Percentiles rank a stretch among this genome's conserved stretches.
Evolutionary conservation across 139 green algal species (phyloP).

Genomic region (Auxenochlorella pyrenoidosa): DNA sequence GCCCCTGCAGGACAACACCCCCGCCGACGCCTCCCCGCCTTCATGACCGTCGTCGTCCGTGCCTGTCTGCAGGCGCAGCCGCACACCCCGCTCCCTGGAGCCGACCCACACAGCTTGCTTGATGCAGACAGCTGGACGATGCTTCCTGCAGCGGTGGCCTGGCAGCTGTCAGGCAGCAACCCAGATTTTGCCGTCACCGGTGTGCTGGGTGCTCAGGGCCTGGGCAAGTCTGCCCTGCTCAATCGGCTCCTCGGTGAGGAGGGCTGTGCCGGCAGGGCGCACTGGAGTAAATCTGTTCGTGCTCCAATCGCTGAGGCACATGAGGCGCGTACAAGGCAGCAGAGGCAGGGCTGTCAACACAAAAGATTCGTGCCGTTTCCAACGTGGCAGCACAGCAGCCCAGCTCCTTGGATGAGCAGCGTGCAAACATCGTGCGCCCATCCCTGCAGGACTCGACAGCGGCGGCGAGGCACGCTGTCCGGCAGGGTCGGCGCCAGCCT

Average conservation of each 20-base stretch:
- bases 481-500: neutral
- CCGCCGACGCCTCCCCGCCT: too few relatives aligned
- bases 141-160: neutral
- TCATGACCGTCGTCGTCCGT: neutral
- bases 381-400: too few relatives aligned
- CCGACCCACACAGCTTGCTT: neutral
- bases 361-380: too few relatives aligned
- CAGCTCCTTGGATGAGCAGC: too few relatives aligned
- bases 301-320: too few relatives aligned
- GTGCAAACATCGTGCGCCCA: too few relatives aligned
- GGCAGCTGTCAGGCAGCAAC: neutral
- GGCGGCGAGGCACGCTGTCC: neutral
- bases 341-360: too few relatives aligned
- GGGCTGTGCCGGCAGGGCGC: too few relatives aligned
- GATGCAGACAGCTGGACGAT: slow-evolving; percentile 1
- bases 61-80: neutral
- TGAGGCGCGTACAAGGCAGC: too few relatives aligned
- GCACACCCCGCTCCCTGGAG: neutral
- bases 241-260: slow-evolving; percentile 16
- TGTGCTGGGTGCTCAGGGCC: slow-evolving; percentile 3
- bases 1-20: neutral
- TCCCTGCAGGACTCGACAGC: too few relatives aligned
- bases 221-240: slow-evolving; percentile 22
- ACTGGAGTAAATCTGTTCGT: too few relatives aligned
- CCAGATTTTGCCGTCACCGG: slow-evolving; percentile 6